Evolutionary conservation across 148 eudicot species (phyloP), one percentile per base, ranked within the genome.

Genomic region (Amaranthus palmeri): DNA sequence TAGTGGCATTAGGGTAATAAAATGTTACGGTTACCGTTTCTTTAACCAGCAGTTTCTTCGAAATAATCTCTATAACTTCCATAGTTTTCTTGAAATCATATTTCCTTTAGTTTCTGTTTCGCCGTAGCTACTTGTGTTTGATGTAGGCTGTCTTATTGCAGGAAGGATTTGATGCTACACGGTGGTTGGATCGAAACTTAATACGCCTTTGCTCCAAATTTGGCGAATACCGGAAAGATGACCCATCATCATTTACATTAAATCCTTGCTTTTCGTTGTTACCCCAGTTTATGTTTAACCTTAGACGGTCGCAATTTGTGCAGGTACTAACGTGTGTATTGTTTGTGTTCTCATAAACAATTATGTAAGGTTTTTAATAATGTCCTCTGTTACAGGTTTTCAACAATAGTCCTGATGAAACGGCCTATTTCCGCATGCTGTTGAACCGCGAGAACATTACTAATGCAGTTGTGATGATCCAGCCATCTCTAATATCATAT

Each of bases 361-460:
- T 7, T 68, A 61, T 52, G 45, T 2, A 2, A 8, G 36, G 36
- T 36, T 69, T 61, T 18, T 79, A 17, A 48, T 74, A 47, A 54
- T 40, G 6, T 13, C 0, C 53, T 62, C 36, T 25, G 9, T 36
- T 6, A 18, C 81, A 90, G 98, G 98, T 92, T 46, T 92, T 88
- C 50, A 92, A 92, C 76, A 92, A 90, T 74, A 92, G 98, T 82
- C 98, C 98, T 9, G 98, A 93, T 86, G 98, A 93, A 86, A 91
- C 98, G 3, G 98, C 98, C 74, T 93, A 89, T 77, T 93, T 93
- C 77, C 91, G 98, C 64, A 91, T 93, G 88, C 78, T 83, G 79
- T 71, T 93, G 75, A 89, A 93, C 84, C 86, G 97, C 69, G 97
- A 93, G 79, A 89, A 77, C 65, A 80, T 87, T 79, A 88, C 87